Evolutionary conservation across 257 asterid genomes (phyloP), one percentile per base, ranked within the genome.

Genomic region (Striga asiatica): DNA sequence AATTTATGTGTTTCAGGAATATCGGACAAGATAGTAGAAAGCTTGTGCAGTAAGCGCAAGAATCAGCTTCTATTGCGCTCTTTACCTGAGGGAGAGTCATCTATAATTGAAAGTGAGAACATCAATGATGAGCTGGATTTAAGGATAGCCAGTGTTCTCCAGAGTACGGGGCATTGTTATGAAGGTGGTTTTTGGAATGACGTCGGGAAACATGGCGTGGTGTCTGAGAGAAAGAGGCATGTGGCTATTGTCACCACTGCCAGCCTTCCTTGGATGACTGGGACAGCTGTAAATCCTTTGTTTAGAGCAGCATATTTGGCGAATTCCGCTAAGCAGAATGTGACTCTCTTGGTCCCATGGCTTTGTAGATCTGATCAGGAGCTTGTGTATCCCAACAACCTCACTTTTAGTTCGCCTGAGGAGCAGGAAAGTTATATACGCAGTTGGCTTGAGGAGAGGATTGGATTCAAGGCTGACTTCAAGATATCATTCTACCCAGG

Each of bases 211-310:
- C 78, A 65, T 24, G 80, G 77, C 2, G 49, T 61, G 32, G 49
- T 61, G 32, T 58, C 79, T 1, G 88, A 77, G 54, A 72, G 66
- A 58, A 88, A 79, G 76, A 82, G 99, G 83, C 88, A 92, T 54
- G 95, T 92, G 38, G 97, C 99, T 47, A 92, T 92, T 19, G 93
- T 92, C 48, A 92, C 99, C 50, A 92, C 99, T 8, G 99, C 99
- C 62, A 88, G 99, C 74, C 99, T 92, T 69, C 99, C 99, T 61
- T 92, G 99, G 99, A 88, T 92, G 97, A 92, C 99, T 0, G 99
- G 97, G 65, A 92, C 99, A 42, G 94, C 99, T 66, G 93, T 92
- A 48, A 92, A 92, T 67, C 99, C 99, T 21, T 80, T 92, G 64
- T 92, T 88, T 67, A 91, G 99, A 45, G 99, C 99, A 4, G 99